Conservation (phyloP, 352 stramenopile genomes). For the Phytophthora ohioensis region DNA sequence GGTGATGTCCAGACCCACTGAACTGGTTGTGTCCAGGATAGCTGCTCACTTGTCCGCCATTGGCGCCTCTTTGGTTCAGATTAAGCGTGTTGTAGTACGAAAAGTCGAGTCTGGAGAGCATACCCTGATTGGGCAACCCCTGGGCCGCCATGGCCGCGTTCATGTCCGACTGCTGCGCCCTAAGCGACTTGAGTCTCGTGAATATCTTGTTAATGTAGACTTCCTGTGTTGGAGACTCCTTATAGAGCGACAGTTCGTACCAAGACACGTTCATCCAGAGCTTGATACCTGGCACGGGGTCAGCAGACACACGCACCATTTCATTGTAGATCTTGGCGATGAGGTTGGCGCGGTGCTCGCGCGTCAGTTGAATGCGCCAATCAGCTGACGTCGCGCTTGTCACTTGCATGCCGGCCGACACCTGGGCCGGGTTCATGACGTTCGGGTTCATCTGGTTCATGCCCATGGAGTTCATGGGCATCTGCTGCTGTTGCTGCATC, state of each 20-base stretch:
- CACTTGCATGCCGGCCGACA: conserved; percentile 28
- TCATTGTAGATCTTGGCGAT: conserved; percentile 92
- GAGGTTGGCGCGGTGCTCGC: conserved; percentile 83
- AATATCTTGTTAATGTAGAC: conserved; percentile 93
- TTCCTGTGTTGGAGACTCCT: conserved; percentile 86
- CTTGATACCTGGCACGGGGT: conserved; percentile 83
- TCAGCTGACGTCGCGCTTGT: conserved; percentile 35
- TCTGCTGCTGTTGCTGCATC: conserved; percentile 55
- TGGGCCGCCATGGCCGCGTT: conserved; percentile 73
- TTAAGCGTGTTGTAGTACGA: conserved; percentile 84
- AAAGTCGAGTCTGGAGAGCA: conserved; percentile 82
- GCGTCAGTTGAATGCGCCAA: conserved; percentile 83
- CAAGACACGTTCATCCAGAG: conserved; percentile 91
- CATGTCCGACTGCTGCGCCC: conserved; percentile 78
- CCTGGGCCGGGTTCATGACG: conserved; percentile 21
- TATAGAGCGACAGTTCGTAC: conserved; percentile 89
- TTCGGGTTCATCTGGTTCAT: conserved; percentile 46
- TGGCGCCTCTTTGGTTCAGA: conserved; percentile 44
- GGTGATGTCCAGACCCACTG: conserved; percentile 32
- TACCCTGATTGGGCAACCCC: conserved; percentile 72
- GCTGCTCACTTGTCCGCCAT: conserved; percentile 38
- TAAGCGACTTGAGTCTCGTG: conserved; percentile 82
- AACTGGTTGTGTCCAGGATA: conserved; percentile 59
- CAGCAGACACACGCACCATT: conserved; percentile 82
- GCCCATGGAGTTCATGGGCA: conserved; percentile 23